phyloP scores from a whole-genome alignment of 2,329 filamentous ascomycete species.

The Mollisiaceae sp. region DNA sequence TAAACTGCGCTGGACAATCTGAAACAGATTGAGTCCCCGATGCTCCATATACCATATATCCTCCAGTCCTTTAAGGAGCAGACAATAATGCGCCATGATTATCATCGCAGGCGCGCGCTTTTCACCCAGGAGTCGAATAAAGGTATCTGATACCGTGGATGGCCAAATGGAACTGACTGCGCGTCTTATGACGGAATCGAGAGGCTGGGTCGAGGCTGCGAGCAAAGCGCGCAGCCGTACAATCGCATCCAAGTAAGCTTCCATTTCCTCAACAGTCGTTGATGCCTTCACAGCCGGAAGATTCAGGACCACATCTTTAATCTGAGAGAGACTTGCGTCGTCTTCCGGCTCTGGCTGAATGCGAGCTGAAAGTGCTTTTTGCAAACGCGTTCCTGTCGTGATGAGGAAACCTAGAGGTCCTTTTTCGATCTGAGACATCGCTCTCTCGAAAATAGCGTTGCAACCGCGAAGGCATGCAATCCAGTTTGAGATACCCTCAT shows the following conservation, averaged over 20 bases:
- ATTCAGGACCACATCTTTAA: constrained; percentile 7
- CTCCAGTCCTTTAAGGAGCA: constrained; percentile 44
- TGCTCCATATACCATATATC: constrained; percentile 48
- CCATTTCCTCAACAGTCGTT: constrained; percentile 18
- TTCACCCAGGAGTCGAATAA: constrained; percentile 19
- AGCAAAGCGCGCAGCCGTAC: constrained; percentile 18
- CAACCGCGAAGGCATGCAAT: constrained; percentile 24
- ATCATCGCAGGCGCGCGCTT: constrained; percentile 41
- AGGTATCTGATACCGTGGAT: constrained; percentile 15
- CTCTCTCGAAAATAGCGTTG: constrained; percentile 2
- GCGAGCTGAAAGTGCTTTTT: background rate
- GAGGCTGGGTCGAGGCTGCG: constrained; percentile 9
- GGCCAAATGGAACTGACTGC: constrained; percentile 18
- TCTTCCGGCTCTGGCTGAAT: constrained; percentile 12
- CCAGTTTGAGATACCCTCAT: constrained; percentile 21
- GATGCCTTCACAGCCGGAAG: constrained; percentile 6
- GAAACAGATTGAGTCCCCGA: constrained; percentile 21
- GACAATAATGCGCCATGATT: constrained; percentile 45
- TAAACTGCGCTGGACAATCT: constrained; percentile 18
- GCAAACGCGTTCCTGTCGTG: background rate
- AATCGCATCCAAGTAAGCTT: constrained; percentile 21
- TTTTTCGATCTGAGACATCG: constrained; percentile 8
- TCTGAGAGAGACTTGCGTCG: constrained; percentile 15
- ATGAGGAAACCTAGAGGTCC: constrained; percentile 24
- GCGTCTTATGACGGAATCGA: constrained; percentile 2